Percentiles rank a stretch among this genome's conserved stretches.
Evolutionary conservation across 495 filamentous ascomycete species (phyloP).

Genomic region (Amorphotheca resinae): DNA sequence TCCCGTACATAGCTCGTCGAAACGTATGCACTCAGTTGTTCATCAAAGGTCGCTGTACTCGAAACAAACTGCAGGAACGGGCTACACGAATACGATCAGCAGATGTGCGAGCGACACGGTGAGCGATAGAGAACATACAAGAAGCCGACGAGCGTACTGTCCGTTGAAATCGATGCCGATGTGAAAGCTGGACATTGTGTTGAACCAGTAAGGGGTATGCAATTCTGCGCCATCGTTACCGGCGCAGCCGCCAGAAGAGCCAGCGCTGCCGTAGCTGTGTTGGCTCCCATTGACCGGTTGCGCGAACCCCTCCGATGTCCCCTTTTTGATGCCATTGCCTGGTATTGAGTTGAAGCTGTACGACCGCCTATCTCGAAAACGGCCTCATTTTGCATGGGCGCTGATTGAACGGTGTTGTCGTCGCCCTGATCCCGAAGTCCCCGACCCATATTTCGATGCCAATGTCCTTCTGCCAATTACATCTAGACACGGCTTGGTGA

Average conservation of each 20-base stretch:
- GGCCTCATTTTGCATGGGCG: no score
- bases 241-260: slow-evolving; percentile 25
- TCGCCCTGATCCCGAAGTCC: slow-evolving; percentile 5
- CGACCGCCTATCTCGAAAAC: slow-evolving; percentile 2
- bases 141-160: slow-evolving; percentile 44
- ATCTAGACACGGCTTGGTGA: slow-evolving; percentile 7
- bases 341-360: slow-evolving; percentile 2
- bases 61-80: slow-evolving; percentile 80
- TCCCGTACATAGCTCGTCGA: slow-evolving; percentile 55
- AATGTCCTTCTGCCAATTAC: slow-evolving; percentile 7
- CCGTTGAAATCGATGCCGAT: slow-evolving; percentile 68
- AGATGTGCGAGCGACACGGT: not conserved
- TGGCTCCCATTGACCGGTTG: slow-evolving; percentile 7
- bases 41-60: slow-evolving; percentile 64
- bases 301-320: not conserved
- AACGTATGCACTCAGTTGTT: slow-evolving; percentile 60
- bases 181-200: slow-evolving; percentile 76
- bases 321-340: slow-evolving; percentile 3
- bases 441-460: slow-evolving; percentile 17
- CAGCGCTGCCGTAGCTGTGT: slow-evolving; percentile 15
- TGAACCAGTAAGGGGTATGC: slow-evolving; percentile 70
- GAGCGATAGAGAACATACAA: slow-evolving; percentile 51
- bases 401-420: slow-evolving; percentile 10
- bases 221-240: slow-evolving; percentile 32
- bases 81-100: slow-evolving; percentile 31